Evolutionary conservation across 2,329 filamentous ascomycete species (phyloP), one percentile per base, ranked within the genome.

Genomic region (Byssochlamys sp.): DNA sequence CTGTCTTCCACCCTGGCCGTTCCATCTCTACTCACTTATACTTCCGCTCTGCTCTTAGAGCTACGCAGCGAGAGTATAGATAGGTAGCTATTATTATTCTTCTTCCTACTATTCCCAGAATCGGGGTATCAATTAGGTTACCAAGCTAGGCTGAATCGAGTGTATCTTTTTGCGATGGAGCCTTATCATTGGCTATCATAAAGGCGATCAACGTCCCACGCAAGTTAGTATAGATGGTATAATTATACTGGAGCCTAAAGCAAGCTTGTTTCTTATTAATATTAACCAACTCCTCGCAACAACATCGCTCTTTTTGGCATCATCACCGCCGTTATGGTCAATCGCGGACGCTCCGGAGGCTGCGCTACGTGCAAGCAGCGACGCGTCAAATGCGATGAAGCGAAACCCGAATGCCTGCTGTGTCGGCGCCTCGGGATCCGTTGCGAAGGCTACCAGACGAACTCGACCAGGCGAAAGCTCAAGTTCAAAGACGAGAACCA

Each of bases 321-420:
- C 29, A 12, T 55, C 33, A 48, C 25, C 52, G 6, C 56, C 61
- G 49, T 35, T 9, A 63, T 63, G 61, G 60, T 61, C 49, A 63
- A 63, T 53, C 59, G 53, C 50, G 61, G 61, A 33, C 59, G 61
- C 10, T 60, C 60, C n/a, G 28, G 57, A 58, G 62, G 63, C 31
- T 66, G 63, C 53, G 52, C 57, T 24, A 62, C 59, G 31, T 62
- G 65, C 59, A 67, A 69, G 58, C 55, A 57, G 39, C 63, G 69
- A 14, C 62, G 67, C 25, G 66, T 70, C 53, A 71, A 71, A 59
- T 71, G 69, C 57, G 66, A 67, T 53, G 66, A 71, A 57, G 58
- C 59, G 14, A 66, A 62, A 39, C 68, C 68, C 14, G 57, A 58
- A 19, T 67, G 66, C 56, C 60, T 45, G 31, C 11, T 58, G 19